Evolutionary conservation across 2,329 filamentous ascomycete species (phyloP).

Genomic region (Alternaria incomplexa): DNA sequence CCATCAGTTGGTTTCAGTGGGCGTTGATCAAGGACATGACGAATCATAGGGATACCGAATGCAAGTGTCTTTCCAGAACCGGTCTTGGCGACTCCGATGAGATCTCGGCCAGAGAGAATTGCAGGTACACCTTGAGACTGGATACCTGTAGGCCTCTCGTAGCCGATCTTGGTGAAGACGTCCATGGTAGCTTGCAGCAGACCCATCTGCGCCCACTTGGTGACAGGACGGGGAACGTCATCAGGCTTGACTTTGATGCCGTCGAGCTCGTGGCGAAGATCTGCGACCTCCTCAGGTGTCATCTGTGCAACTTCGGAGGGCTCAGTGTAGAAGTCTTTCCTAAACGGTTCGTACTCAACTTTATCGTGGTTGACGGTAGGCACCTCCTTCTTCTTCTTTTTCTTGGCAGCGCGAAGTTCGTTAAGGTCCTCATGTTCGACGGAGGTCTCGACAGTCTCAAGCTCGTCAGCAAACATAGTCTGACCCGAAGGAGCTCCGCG

Average conservation of each 20-base stretch:
- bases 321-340: constrained; percentile 95
- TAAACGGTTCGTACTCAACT: constrained; percentile 80
- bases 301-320: constrained; percentile 82
- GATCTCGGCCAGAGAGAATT: constrained; percentile 94
- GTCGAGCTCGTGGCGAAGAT: constrained; percentile 84
- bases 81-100: constrained; percentile 96
- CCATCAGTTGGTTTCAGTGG: constrained; percentile 84
- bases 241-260: constrained; percentile 83
- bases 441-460: constrained; percentile 71
- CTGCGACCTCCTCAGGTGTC: constrained; percentile 82
- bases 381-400: constrained; percentile 98
- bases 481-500: constrained; percentile 71
- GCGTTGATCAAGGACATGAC: constrained; percentile 93
- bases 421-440: constrained; percentile 63
- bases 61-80: constrained; percentile 97
- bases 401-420: constrained; percentile 64
- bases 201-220: constrained; percentile 96
- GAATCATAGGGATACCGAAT: constrained; percentile 95
- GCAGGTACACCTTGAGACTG: constrained; percentile 94
- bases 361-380: constrained; percentile 86
- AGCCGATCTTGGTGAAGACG: constrained; percentile 80
- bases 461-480: constrained; percentile 84
- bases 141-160: constrained; percentile 88
- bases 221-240: constrained; percentile 89
- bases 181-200: constrained; percentile 86